Evolutionary conservation across 1,139 yeast genomes (phyloP).

Genomic region (Saccharomycopsis crataegensis): DNA sequence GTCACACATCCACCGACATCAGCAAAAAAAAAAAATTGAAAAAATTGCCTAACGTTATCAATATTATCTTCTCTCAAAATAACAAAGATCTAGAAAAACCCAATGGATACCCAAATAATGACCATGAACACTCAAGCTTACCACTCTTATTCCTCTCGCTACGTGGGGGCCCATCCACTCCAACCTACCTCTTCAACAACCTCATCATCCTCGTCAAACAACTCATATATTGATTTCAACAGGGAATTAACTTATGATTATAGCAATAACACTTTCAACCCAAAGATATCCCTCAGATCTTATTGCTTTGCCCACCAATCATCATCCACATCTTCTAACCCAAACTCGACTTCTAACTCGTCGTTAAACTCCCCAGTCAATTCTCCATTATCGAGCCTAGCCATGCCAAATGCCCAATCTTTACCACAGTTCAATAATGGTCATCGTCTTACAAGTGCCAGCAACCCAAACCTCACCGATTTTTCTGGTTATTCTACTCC

Average conservation of each 20-base stretch:
- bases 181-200: not conserved
- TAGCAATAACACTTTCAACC: slow-evolving; percentile 18
- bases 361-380: not conserved
- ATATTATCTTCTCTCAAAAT: no score
- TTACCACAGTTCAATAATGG: not conserved
- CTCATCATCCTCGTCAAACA: not conserved
- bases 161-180: not conserved
- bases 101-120: no score
- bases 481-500: no score
- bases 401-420: not conserved
- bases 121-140: no score
- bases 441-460: not conserved
- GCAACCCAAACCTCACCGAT: no score
- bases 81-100: no score
- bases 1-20: no score
- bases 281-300: slow-evolving; percentile 18
- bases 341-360: not conserved
- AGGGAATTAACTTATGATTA: slow-evolving; percentile 17
- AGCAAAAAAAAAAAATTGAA: no score
- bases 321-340: not conserved
- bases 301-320: slow-evolving; percentile 12
- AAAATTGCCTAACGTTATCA: no score
- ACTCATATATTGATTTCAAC: slow-evolving; percentile 9
- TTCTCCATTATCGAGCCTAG: no score
- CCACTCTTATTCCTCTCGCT: not conserved